Percentiles rank a stretch among this genome's conserved stretches.
Conservation (phyloP, 78 protist genomes). For the Dictyostelium intermedium region DNA sequence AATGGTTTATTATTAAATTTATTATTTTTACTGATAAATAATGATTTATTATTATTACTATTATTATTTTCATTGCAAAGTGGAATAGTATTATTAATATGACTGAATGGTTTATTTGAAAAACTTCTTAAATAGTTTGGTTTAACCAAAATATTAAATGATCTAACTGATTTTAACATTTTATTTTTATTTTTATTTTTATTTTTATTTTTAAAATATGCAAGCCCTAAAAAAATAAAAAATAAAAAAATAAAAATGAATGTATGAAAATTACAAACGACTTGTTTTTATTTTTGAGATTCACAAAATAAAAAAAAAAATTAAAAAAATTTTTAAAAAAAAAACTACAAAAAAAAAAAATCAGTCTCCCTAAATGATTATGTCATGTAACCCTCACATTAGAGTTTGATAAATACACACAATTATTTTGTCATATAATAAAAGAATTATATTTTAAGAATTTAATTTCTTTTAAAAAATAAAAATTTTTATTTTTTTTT, state of each 20-base stretch:
- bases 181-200: background rate
- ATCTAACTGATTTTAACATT: background rate
- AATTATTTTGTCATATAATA: background rate
- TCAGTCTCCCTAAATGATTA: background rate
- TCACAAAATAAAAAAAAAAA: background rate
- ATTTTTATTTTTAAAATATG: too few relatives aligned
- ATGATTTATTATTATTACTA: background rate
- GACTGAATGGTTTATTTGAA: background rate
- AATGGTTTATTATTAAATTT: background rate
- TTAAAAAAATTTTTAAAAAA: background rate
- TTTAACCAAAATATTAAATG: background rate
- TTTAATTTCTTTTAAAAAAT: too few relatives aligned
- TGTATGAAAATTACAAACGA: too few relatives aligned
- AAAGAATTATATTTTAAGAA: background rate
- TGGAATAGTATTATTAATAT: background rate
- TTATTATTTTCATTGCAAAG: background rate
- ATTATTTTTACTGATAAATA: background rate
- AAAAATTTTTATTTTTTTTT: background rate
- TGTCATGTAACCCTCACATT: background rate
- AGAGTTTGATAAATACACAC: too few relatives aligned
- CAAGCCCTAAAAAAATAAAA: too few relatives aligned
- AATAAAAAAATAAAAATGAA: too few relatives aligned
- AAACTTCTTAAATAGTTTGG: background rate
- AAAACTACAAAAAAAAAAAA: background rate
- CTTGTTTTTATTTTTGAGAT: background rate